Evolutionary conservation across 2,329 filamentous ascomycete genomes (phyloP), one percentile per base, ranked within the genome.

Genomic region (Ceratocystiopsis sp.): DNA sequence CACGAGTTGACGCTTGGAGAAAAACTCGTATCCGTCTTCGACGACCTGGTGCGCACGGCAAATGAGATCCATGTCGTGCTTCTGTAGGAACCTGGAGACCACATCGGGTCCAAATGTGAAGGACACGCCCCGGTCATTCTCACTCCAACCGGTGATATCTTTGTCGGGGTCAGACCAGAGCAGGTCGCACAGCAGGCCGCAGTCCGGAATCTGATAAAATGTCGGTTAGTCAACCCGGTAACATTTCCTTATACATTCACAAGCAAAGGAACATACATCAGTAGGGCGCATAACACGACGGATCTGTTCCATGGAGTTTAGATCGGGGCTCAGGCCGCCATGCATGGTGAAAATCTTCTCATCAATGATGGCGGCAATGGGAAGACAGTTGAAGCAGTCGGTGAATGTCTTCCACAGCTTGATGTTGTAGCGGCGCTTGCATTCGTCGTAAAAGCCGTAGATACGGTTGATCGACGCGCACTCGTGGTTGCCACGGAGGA

Each of bases 271-370:
- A 76, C 87, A 70, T 76, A 96, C 89, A 73, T 98, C 91, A 55
- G 91, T 98, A 48, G 91, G 91, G 57, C 91, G 82, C 87, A 96
- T 96, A 54, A 98, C 89, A 55, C 89, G 83, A 61, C 91, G 85
- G 56, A 98, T 98, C 71, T 98, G 89, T 70, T 98, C 91, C 91
- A 98, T 98, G 33, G 87, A 95, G 73, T 96, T 95, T 52, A 98
- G 72, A 61, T 95, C 91, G 38, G 91, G 91, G 63, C 86, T 95
- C 57, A 98, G 68, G 58, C 91, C 91, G 59, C 91, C 91, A 66
- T 98, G 91, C 89, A 98, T 95, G 59, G 87, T 95, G 71, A 98
- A 96, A 60, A 98, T 98, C 80, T 96, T 98, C 72, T 95, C 91
- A 59, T 94, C 89, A 55, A 98, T 95, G 65, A 98, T 98, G 53